These are phyloP conservation scores for Ceratobasidium sp. DNA, from an alignment of 1,284 basidiomycete genomes.

Conservation along the genomic window DNA sequence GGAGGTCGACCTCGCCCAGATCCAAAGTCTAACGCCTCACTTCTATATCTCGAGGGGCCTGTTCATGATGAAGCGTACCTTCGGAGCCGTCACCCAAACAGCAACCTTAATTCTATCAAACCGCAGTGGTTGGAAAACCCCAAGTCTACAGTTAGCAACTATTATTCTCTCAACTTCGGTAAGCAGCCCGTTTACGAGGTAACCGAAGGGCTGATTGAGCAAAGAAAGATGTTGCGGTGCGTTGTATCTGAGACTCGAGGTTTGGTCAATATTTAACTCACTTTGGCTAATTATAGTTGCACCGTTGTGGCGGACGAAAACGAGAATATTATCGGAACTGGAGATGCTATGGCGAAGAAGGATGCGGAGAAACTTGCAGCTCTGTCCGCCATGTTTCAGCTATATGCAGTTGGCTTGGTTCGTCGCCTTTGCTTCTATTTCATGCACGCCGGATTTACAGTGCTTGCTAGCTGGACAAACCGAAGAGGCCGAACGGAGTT, in stretches of 20 bases:
- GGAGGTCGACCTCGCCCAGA: not conserved
- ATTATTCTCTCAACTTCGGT: slow-evolving; percentile 8
- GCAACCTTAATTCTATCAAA: slow-evolving; percentile 43
- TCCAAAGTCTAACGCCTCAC: slow-evolving; percentile 6
- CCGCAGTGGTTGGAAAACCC: slow-evolving; percentile 28
- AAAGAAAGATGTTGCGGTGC: slow-evolving; percentile 19
- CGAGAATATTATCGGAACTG: slow-evolving; percentile 54
- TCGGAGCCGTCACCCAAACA: slow-evolving; percentile 48
- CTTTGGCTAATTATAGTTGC: slow-evolving; percentile 6
- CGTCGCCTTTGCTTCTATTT: slow-evolving; percentile 41
- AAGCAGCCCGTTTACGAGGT: slow-evolving; percentile 29
- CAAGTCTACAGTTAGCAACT: slow-evolving; percentile 37
- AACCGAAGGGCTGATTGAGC: slow-evolving; percentile 15
- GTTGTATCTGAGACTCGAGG: not conserved
- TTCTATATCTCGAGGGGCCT: slow-evolving; percentile 47
- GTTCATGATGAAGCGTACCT: slow-evolving; percentile 53
- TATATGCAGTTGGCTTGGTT: slow-evolving; percentile 70
- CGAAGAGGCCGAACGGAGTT: slow-evolving; percentile 13
- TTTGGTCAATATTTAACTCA: too few relatives aligned
- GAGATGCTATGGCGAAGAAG: slow-evolving; percentile 75
- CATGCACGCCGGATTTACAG: not conserved
- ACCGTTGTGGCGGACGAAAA: slow-evolving; percentile 33
- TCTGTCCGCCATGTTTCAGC: slow-evolving; percentile 74
- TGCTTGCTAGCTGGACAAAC: slow-evolving; percentile 38
- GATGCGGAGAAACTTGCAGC: slow-evolving; percentile 82